Evolutionary conservation across 345 rosid genomes (phyloP).

Genomic region (Zanthoxylum bungeanum): DNA sequence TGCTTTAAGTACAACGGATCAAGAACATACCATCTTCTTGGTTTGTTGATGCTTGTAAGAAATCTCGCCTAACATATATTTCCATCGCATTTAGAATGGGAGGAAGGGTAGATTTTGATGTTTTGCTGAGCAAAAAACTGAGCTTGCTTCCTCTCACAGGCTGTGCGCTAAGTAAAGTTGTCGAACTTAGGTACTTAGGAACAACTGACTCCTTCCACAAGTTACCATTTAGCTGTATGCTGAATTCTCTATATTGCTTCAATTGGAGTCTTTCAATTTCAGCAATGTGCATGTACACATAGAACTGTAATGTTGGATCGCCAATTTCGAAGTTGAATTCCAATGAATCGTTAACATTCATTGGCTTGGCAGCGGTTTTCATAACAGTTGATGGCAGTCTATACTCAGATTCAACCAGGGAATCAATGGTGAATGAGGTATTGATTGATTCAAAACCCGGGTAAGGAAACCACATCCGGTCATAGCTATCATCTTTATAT

Average conservation of each 20-base stretch:
- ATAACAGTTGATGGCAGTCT: slow-evolving; percentile 26
- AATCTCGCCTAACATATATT: slow-evolving; percentile 15
- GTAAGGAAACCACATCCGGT: slow-evolving; percentile 34
- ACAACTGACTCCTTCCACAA: background rate
- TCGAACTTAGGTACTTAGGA: slow-evolving; percentile 14
- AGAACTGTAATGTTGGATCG: slow-evolving; percentile 15
- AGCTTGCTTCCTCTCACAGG: slow-evolving; percentile 28
- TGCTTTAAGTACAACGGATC: background rate
- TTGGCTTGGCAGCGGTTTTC: slow-evolving; percentile 26
- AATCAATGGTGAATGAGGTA: background rate
- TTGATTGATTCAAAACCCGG: background rate
- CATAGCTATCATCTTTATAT: slow-evolving; percentile 22
- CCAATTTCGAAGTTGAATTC: slow-evolving; percentile 11
- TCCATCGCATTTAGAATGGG: slow-evolving; percentile 35
- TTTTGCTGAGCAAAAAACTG: slow-evolving; percentile 11
- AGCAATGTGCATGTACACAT: slow-evolving; percentile 33
- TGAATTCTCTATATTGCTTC: slow-evolving; percentile 22
- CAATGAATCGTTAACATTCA: slow-evolving; percentile 1
- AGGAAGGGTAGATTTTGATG: slow-evolving; percentile 26
- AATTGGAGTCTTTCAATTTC: slow-evolving; percentile 15
- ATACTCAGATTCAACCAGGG: slow-evolving; percentile 1
- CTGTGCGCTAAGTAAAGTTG: background rate
- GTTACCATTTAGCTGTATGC: slow-evolving; percentile 19
- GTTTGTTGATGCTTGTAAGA: slow-evolving; percentile 14
- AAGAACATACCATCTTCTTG: slow-evolving; percentile 26